Evolutionary conservation across 805 yeast species (phyloP), one percentile per base, ranked within the genome.

Genomic region (Yarrowia porcina): DNA sequence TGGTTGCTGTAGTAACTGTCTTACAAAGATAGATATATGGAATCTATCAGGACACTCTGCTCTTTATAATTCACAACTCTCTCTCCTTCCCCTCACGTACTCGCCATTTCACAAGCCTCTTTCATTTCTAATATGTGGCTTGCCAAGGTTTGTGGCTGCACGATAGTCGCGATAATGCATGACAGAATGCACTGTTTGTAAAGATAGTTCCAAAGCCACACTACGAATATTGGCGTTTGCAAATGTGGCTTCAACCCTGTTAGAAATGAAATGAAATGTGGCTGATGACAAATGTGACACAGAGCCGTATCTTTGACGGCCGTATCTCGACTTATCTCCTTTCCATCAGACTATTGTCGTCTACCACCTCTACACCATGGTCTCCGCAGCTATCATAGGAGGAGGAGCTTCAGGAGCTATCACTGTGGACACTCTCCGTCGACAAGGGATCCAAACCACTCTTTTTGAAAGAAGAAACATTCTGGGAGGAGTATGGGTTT

Each of bases 71-170:
- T n/a, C n/a, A n/a, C n/a, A n/a, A n/a, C n/a, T n/a, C n/a, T n/a
- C 33, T 4, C 13, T 13, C 17, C 17, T n/a, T n/a, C 15, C 9
- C 41, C 41, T 15, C 49, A n/a, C 21, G 23, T 15, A 15, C 15
- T 6, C 15, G 20, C 13, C 27, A 25, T 4, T 4, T n/a, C 4
- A 2, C 25, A 9, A n/a, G n/a, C 12, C 6, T 27, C 33, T 4
- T 18, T 17, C 23, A 10, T 15, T 7, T 0, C 21, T 23, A 10
- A 20, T 8, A 15, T 49, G 56, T 49, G 56, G 56, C 56, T 49
- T 49, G 39, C 56, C 38, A 49, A 49, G 56, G 38, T 49, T 33
- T 49, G 56, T 49, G 56, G 56, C 56, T 49, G 56, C 56, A 30
- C 32, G 56, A 49, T 49, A 49, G 39, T 21, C 28, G 56, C 56